Conservation (phyloP, 2,329 filamentous ascomycete species). For the Cladosporium phlei region DNA sequence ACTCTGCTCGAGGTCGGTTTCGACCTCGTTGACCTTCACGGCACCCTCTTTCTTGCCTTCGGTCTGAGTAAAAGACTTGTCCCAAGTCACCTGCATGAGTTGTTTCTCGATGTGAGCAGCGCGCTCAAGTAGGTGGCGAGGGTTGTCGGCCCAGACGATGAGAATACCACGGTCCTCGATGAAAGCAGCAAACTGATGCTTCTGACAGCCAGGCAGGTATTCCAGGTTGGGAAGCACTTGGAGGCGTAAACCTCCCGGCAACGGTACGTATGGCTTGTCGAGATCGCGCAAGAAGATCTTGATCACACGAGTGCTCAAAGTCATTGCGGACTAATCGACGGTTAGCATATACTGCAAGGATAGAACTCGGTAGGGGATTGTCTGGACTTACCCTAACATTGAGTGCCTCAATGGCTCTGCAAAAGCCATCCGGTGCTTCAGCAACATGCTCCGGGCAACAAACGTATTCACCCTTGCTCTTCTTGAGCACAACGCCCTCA, state of each 20-base stretch:
- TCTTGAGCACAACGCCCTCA: slow-evolving; percentile 55
- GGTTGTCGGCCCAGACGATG: slow-evolving; percentile 62
- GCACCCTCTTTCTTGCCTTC: slow-evolving; percentile 40
- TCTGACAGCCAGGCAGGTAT: slow-evolving; percentile 55
- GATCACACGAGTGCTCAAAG: slow-evolving; percentile 61
- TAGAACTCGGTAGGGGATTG: not conserved
- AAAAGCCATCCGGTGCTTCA: slow-evolving; percentile 46
- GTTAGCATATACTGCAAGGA: not conserved
- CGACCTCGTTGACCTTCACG: slow-evolving; percentile 32
- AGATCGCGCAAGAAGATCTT: slow-evolving; percentile 53
- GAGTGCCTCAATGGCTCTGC: slow-evolving; percentile 44
- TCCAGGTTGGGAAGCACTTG: slow-evolving; percentile 58
- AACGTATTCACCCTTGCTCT: slow-evolving; percentile 46
- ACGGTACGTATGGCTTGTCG: slow-evolving; percentile 52
- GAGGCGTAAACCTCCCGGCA: slow-evolving; percentile 54
- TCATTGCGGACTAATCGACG: slow-evolving; percentile 56
- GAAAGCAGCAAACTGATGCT: slow-evolving; percentile 63
- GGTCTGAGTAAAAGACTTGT: slow-evolving; percentile 37
- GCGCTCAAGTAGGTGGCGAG: slow-evolving; percentile 51
- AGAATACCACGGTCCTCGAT: slow-evolving; percentile 54
- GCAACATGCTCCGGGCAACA: slow-evolving; percentile 47
- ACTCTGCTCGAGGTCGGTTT: slow-evolving; percentile 35
- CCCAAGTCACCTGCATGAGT: slow-evolving; percentile 58
- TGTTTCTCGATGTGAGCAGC: slow-evolving; percentile 49
- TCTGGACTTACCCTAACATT: slow-evolving; percentile 50